Conservation (phyloP, 768 basidiomycete species). For the Kwoniella mangroviensis region DNA sequence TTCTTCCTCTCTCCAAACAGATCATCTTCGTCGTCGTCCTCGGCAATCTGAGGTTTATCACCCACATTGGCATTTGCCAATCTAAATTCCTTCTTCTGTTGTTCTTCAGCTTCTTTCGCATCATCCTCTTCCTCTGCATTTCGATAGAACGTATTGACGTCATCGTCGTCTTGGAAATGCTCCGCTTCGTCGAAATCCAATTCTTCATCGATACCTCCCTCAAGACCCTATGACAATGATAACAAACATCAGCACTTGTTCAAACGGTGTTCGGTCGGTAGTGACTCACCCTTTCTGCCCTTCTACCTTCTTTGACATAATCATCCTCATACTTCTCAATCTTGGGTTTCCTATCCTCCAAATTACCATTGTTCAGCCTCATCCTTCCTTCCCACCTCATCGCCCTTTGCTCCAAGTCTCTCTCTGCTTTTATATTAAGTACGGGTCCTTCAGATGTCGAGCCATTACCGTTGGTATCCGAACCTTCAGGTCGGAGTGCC, state of each 20-base stretch:
- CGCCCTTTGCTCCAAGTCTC: constrained; percentile 38
- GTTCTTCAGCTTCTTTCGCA: constrained; percentile 41
- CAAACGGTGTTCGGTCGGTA: too few relatives aligned
- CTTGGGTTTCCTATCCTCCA: constrained; percentile 17
- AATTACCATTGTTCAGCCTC: constrained; percentile 9
- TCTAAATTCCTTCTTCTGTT: constrained; percentile 46
- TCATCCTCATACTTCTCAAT: constrained; percentile 51
- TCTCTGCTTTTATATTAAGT: constrained; percentile 8
- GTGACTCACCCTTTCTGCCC: constrained; percentile 36
- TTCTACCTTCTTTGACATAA: constrained; percentile 36
- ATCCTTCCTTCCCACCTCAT: constrained; percentile 36
- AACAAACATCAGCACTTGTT: too few relatives aligned
- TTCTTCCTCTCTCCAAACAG: constrained; percentile 39
- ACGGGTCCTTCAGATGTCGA: constrained; percentile 1
- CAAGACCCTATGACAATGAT: constrained; percentile 35
- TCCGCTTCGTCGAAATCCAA: constrained; percentile 50
- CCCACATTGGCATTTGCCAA: constrained; percentile 52
- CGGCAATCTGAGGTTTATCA: constrained; percentile 45
- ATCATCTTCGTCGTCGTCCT: constrained; percentile 40
- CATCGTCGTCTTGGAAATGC: constrained; percentile 53
- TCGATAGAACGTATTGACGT: constrained; percentile 49
- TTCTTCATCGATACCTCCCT: constrained; percentile 51
- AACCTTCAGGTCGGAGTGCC: constrained; percentile 39
- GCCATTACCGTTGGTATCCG: constrained; percentile 8
- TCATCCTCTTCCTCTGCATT: constrained; percentile 50